Evolutionary conservation across 345 rosid genomes (phyloP).

Genomic region (Excoecaria cochinchinensis): DNA sequence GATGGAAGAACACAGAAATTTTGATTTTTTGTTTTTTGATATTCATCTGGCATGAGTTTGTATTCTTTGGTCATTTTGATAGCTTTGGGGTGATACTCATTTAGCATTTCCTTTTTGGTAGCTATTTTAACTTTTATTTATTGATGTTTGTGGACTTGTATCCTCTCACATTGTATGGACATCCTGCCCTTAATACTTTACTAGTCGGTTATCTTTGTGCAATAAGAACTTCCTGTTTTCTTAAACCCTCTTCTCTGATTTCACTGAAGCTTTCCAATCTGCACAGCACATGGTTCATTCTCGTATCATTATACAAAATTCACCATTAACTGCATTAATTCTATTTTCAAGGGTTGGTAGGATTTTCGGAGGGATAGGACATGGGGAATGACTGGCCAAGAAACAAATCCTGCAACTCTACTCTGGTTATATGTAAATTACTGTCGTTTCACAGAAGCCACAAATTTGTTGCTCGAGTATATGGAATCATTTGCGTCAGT

Average conservation of each 20-base stretch:
- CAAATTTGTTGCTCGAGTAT: slow-evolving; percentile 71
- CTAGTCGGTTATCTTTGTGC: not conserved
- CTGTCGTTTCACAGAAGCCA: slow-evolving; percentile 79
- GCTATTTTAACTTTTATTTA: not conserved
- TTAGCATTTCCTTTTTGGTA: not conserved
- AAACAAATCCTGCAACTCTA: slow-evolving; percentile 75
- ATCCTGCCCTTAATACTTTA: not conserved
- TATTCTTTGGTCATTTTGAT: not conserved
- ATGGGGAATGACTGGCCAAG: slow-evolving; percentile 80
- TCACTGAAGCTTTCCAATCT: not conserved
- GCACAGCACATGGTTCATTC: not conserved
- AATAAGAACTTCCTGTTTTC: not conserved
- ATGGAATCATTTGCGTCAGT: slow-evolving; percentile 66
- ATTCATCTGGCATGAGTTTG: not conserved
- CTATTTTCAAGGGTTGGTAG: slow-evolving; percentile 32
- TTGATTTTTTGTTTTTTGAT: not conserved
- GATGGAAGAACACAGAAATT: not conserved
- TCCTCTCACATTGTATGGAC: not conserved
- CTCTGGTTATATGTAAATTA: slow-evolving; percentile 71
- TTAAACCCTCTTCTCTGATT: not conserved
- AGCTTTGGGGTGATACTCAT: not conserved
- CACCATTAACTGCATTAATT: not conserved
- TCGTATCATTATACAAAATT: not conserved
- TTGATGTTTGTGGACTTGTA: not conserved
- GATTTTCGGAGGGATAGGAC: slow-evolving; percentile 56